Base-by-base conservation (phyloP, 2,329 filamentous ascomycete species). In the Hypoxylon sp. region DNA sequence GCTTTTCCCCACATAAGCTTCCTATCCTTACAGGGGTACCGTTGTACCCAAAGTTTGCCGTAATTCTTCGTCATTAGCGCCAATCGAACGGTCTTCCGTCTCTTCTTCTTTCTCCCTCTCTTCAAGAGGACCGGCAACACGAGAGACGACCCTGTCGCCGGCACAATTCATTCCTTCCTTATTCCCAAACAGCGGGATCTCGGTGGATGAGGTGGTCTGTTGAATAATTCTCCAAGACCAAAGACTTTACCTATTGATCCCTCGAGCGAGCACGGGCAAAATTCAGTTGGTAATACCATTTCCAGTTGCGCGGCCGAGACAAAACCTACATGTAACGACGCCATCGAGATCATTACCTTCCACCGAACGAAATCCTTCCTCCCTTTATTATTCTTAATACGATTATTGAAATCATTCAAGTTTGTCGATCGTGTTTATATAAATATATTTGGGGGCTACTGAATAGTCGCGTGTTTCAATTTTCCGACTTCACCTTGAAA, bases 1-100 rank as follows among this genome's bases (percentile, higher is more conserved):
- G 26, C 5, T 30, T 17, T 30, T 47, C 52, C 11, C 52, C 50
- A 51, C 42, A 57, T 23, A 25, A 57, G 55, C 55, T 57, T 36
- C 7, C 23, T 12, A n/a, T 15, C 36, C 36, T 41, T 51, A 41
- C 43, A 42, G n/a, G 23, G 20, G 15, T 35, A 30, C 21, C 45
- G 45, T 50, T 44, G 54, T 49, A n/a, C n/a, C 21, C 21, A 25
- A 25, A 25, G 21, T 5, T 25, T 25, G 5, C 21, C 21, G n/a
- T n/a, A n/a, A n/a, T n/a, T n/a, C 21, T 25, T 57, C 55, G 55
- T 57, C 55, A 57, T 55, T 34, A 34, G 25, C 40, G 26, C 23
- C n/a, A 36, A 15, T 38, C 20, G 23, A 23, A n/a, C n/a, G n/a
- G n/a, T n/a, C n/a, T n/a, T n/a, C n/a, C n/a, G n/a, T n/a, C n/a